Percentiles rank a stretch among this genome's conserved stretches.
Evolutionary conservation across 345 rosid species (phyloP).

Genomic region (Eucalyptus marginata): DNA sequence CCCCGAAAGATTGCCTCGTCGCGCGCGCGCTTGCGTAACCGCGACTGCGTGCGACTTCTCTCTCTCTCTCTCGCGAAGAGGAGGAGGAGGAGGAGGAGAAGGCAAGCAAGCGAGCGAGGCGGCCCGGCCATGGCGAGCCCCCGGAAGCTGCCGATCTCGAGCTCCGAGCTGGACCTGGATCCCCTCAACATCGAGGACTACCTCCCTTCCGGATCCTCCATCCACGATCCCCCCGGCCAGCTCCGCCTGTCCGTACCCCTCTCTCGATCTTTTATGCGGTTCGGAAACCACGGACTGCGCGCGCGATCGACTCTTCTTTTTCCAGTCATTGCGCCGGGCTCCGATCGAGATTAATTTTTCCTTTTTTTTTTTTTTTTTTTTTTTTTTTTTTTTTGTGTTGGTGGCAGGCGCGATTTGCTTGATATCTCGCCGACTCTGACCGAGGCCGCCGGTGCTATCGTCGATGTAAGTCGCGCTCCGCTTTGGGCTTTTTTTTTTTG

Average conservation of each 20-base stretch:
- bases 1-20: not conserved
- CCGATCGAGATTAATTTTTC: not conserved
- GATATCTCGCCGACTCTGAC: constrained; percentile 81
- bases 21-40: not conserved
- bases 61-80: not conserved
- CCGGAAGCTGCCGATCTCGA: constrained; percentile 32
- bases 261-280: not conserved
- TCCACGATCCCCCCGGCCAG: constrained; percentile 74
- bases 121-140: not conserved
- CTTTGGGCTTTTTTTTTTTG: not conserved
- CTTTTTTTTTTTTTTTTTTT: not conserved
- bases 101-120: not conserved
- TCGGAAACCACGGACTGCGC: not conserved
- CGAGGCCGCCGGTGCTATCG: constrained; percentile 97
- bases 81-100: not conserved
- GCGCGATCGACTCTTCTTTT: not conserved
- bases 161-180: constrained; percentile 82
- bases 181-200: constrained; percentile 88
- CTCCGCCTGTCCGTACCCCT: constrained; percentile 52
- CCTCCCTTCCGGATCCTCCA: constrained; percentile 88
- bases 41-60: not conserved
- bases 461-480: constrained; percentile 47
- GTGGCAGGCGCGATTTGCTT: constrained; percentile 71
- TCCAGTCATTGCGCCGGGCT: not conserved
- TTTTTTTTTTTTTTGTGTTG: not conserved